Conservation (phyloP, 441 rosid species). For the Arabidopsis lyrata region DNA sequence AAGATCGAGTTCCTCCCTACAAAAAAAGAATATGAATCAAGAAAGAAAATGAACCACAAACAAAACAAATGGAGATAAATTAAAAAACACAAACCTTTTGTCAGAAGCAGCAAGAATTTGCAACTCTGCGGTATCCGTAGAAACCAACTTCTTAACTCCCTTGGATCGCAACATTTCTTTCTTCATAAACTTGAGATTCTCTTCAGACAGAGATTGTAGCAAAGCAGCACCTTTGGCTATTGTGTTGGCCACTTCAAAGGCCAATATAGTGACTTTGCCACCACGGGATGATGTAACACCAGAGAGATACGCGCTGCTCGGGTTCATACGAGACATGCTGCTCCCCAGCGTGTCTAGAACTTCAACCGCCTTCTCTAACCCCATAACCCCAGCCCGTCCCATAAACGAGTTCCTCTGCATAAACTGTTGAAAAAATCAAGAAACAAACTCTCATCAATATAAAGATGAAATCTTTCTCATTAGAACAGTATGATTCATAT, state of each 20-base stretch:
- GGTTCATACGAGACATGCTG: constrained; percentile 79
- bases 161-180: constrained; percentile 67
- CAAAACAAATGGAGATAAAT: not conserved
- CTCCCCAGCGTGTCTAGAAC: constrained; percentile 88
- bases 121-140: constrained; percentile 68
- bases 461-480: not conserved
- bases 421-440: constrained; percentile 43
- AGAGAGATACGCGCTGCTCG: constrained; percentile 60
- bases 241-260: constrained; percentile 93
- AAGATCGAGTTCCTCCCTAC: constrained; percentile 83
- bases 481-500: constrained; percentile 8
- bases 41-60: not conserved
- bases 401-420: constrained; percentile 67
- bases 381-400: constrained; percentile 72
- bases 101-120: constrained; percentile 82
- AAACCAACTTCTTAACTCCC: constrained; percentile 77
- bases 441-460: constrained; percentile 7
- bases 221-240: constrained; percentile 80
- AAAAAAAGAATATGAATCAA: constrained; percentile 7
- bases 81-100: constrained; percentile 61
- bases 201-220: constrained; percentile 75
- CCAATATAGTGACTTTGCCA: constrained; percentile 62
- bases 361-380: constrained; percentile 80
- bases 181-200: constrained; percentile 64
- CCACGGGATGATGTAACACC: constrained; percentile 60